These are phyloP conservation scores for Sherardia arvensis DNA, from an alignment of 257 asterid species.

Conservation along the genomic window DNA sequence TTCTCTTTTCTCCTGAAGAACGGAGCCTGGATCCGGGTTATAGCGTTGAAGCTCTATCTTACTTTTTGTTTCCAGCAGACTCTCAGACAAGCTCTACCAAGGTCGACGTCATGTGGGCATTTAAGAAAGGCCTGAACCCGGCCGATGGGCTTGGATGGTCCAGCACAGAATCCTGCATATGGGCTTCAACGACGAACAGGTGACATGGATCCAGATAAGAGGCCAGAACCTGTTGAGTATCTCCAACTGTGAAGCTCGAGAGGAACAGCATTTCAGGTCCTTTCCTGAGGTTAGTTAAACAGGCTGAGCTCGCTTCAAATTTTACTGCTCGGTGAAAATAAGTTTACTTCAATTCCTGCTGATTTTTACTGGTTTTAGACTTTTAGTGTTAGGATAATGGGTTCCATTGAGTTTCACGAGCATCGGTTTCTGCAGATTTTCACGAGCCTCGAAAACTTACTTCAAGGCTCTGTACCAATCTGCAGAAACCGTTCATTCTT, in stretches of 20 bases:
- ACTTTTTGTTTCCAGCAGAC: slow-evolving; percentile 20
- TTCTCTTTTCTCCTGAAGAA: slow-evolving; percentile 2
- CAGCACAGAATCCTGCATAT: slow-evolving; percentile 80
- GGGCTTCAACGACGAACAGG: slow-evolving; percentile 61
- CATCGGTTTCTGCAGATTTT: slow-evolving; percentile 61
- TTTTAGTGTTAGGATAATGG: slow-evolving; percentile 78
- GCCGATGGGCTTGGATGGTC: slow-evolving; percentile 49
- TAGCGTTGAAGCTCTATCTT: slow-evolving; percentile 36
- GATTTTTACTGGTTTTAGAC: slow-evolving; percentile 79
- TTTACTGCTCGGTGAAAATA: slow-evolving; percentile 60
- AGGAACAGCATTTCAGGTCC: slow-evolving; percentile 82
- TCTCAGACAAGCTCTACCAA: slow-evolving; percentile 32
- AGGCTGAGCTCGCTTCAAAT: slow-evolving; percentile 56
- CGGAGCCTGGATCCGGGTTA: slow-evolving; percentile 28
- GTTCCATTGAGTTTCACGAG: slow-evolving; percentile 47
- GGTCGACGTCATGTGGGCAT: slow-evolving; percentile 57
- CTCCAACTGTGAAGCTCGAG: slow-evolving; percentile 62
- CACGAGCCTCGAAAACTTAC: slow-evolving; percentile 58
- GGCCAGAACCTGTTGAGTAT: slow-evolving; percentile 44
- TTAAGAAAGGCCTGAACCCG: slow-evolving; percentile 54
- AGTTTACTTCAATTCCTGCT: slow-evolving; percentile 52
- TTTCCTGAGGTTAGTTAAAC: slow-evolving; percentile 52
- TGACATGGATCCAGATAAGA: slow-evolving; percentile 77
- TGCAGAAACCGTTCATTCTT: too few relatives aligned
- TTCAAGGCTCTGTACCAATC: slow-evolving; percentile 91